Evolutionary conservation across 2,329 filamentous ascomycete species (phyloP), one percentile per base, ranked within the genome.

Genomic region (Aureobasidium leucospermi): DNA sequence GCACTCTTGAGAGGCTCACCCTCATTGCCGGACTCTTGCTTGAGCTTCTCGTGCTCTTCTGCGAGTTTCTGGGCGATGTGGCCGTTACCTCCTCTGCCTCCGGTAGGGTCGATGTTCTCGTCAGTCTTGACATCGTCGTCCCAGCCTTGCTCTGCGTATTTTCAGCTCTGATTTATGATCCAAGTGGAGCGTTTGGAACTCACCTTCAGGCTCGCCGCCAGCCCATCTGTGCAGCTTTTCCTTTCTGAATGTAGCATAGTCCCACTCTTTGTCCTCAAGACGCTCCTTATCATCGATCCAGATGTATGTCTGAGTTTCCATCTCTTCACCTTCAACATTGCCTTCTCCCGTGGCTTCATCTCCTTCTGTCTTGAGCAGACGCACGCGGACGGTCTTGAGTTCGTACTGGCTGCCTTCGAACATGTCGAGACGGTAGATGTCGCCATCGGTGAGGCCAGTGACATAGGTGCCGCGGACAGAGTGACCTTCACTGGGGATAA

Each of bases 331-430:
- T 31, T 77, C 73, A 1, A 69, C 65, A 42, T 70, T 69, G 47
- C 69, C 68, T 31, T 65, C 63, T 49, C 60, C 64, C 11, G 60
- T 56, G 4, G 58, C 56, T 42, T 71, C 68, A 32, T 70, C 68
- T 6, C 64, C 66, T 19, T 62, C 61, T 39, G 63, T 13, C 45
- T 66, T 60, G 51, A 66, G 39, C 55, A 59, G 62, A 62, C 43
- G 38, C 67, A 65, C 60, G 11, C 65, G 69, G 0, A 85, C 81
- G 10, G 66, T 68, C 10, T 69, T 63, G 19, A 87, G 79, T 60
- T 77, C 74, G 68, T 96, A 96, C 70, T 94, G 84, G 6, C 64
- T 63, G 0, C 93, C 93, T 71, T 97, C 93, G 68, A 96, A 97
- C 4, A 78, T 73, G 69, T 96, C 91, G 2, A 97, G 79, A 32